phyloP scores from a whole-genome alignment of 352 stramenopile genomes.

The Phytophthora podocarpi region DNA sequence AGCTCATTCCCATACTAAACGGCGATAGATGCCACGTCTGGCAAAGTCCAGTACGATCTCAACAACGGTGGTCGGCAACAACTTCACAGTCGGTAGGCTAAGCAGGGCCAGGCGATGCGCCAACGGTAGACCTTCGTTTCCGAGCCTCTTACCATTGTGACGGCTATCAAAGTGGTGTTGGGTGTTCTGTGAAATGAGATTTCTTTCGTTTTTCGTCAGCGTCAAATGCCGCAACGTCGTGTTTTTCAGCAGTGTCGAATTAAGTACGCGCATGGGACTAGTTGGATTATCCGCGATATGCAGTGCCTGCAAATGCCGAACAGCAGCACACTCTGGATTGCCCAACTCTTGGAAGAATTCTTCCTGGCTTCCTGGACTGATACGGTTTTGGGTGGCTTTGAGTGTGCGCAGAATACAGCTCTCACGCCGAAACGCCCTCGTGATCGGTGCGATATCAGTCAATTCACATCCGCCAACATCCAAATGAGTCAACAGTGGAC shows the following conservation, averaged over 20 bases:
- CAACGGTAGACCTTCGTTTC: constrained; percentile 16
- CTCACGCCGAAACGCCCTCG: constrained; percentile 22
- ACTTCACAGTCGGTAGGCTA: constrained; percentile 14
- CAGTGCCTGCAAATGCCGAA: constrained; percentile 28
- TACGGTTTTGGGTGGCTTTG: constrained; percentile 44
- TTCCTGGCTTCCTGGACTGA: constrained; percentile 33
- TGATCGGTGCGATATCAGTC: constrained; percentile 33
- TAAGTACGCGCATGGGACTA: constrained; percentile 24
- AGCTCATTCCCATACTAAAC: constrained; percentile 43
- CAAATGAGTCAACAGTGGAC: constrained; percentile 38
- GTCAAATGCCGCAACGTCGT: constrained; percentile 33
- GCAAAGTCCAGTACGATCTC: constrained; percentile 40
- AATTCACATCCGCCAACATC: constrained; percentile 50
- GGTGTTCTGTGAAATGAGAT: not conserved
- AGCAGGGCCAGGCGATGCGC: constrained; percentile 35
- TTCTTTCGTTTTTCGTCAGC: constrained; percentile 18
- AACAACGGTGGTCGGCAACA: constrained; percentile 35
- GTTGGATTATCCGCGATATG: constrained; percentile 47
- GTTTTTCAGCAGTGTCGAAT: constrained; percentile 22
- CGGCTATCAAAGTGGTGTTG: constrained; percentile 15
- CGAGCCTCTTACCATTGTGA: constrained; percentile 25
- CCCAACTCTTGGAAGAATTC: constrained; percentile 34
- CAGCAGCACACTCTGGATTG: constrained; percentile 8
- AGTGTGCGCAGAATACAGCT: constrained; percentile 36
- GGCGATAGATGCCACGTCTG: constrained; percentile 21